Conservation (phyloP, 2,329 filamentous ascomycete genomes). For the Paracamarosporium sp. region DNA sequence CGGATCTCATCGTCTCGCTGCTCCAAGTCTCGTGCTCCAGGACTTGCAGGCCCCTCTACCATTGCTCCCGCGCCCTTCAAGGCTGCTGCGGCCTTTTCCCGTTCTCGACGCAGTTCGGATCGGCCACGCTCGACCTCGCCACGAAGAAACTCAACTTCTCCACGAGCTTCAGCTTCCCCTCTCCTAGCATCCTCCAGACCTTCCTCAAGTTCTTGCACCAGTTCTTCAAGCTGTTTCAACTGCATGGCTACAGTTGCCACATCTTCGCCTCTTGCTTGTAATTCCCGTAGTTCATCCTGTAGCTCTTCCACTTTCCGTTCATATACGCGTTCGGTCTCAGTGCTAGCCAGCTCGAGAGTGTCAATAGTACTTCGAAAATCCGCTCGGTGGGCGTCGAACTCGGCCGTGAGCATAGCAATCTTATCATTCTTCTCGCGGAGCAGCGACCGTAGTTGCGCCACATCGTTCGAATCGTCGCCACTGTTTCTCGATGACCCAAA, state of each 20-base stretch:
- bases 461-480: conserved; percentile 66
- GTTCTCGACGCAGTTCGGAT: conserved; percentile 84
- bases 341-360: conserved; percentile 91
- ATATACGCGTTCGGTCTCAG: conserved; percentile 95
- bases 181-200: conserved; percentile 92
- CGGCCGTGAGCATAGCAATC: conserved; percentile 88
- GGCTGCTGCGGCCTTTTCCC: conserved; percentile 76
- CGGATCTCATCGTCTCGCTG: conserved; percentile 97
- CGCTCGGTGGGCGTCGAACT: conserved; percentile 93
- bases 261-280: conserved; percentile 83
- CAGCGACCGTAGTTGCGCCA: conserved; percentile 77
- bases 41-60: conserved; percentile 47
- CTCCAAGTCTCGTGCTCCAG: conserved; percentile 76
- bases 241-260: conserved; percentile 90
- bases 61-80: conserved; percentile 61
- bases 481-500: conserved; percentile 53
- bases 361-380: conserved; percentile 98
- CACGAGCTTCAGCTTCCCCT: conserved; percentile 92
- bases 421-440: conserved; percentile 96
- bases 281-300: conserved; percentile 80
- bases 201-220: conserved; percentile 96
- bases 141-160: conserved; percentile 92
- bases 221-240: conserved; percentile 92
- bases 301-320: conserved; percentile 90
- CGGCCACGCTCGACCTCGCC: conserved; percentile 93